phyloP scores from a whole-genome alignment of 306 rosid genomes.

The Myrica gale region DNA sequence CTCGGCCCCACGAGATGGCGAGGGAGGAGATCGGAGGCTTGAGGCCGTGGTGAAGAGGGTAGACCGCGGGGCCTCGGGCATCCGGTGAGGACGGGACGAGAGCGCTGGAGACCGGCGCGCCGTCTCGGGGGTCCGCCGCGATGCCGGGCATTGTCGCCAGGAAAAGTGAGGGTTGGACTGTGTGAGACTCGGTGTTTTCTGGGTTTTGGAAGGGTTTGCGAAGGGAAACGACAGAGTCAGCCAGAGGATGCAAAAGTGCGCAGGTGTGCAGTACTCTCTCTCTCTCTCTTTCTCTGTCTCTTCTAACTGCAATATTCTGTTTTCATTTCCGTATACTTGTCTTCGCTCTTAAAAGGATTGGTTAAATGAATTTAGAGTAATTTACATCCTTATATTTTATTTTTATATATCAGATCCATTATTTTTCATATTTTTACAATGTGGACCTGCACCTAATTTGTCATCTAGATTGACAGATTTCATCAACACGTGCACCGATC shows the following conservation, averaged over 20 bases:
- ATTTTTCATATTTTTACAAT: too few relatives aligned
- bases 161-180: not conserved
- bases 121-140: slow-evolving; percentile 32
- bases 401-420: too few relatives aligned
- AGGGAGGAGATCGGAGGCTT: slow-evolving; percentile 63
- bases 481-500: too few relatives aligned
- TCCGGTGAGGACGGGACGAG: slow-evolving; percentile 48
- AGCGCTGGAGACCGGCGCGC: slow-evolving; percentile 19
- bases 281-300: too few relatives aligned
- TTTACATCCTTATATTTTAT: too few relatives aligned
- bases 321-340: too few relatives aligned
- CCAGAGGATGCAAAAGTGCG: not conserved
- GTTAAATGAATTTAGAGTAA: too few relatives aligned
- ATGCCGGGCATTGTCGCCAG: slow-evolving; percentile 41
- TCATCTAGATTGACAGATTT: too few relatives aligned
- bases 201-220: slow-evolving; percentile 47
- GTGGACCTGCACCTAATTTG: too few relatives aligned
- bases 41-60: slow-evolving; percentile 63
- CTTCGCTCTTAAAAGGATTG: too few relatives aligned
- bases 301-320: too few relatives aligned
- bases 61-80: slow-evolving; percentile 29
- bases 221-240: not conserved
- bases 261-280: not conserved
- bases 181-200: not conserved
- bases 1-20: slow-evolving; percentile 80